A percentile compares a stretch with the other conserved stretches of the same genome.
Evolutionary conservation across 2,329 filamentous ascomycete genomes (phyloP).

Genomic region (Colletotrichum sp.): DNA sequence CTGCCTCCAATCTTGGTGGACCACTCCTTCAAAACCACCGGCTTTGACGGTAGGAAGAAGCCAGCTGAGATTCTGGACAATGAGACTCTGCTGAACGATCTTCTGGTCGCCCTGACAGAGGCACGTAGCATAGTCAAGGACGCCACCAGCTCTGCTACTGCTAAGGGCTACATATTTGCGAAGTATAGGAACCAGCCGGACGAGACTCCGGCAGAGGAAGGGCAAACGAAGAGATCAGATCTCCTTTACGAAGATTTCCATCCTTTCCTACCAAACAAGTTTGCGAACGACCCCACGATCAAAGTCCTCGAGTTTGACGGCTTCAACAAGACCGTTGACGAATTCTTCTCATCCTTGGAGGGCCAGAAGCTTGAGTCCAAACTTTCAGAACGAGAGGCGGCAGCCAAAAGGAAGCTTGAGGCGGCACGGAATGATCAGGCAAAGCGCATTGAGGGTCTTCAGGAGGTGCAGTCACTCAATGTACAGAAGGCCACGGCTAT

Average conservation of each 20-base stretch:
- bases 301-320: constrained; percentile 78
- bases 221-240: constrained; percentile 44
- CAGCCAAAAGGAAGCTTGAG: constrained; percentile 84
- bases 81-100: constrained; percentile 65
- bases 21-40: constrained; percentile 74
- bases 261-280: constrained; percentile 85
- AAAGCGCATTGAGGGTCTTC: constrained; percentile 82
- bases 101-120: constrained; percentile 72
- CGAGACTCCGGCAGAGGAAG: constrained; percentile 31
- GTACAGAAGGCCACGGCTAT: constrained; percentile 89
- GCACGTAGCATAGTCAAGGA: constrained; percentile 73
- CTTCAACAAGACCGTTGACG: constrained; percentile 93
- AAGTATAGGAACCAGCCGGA: constrained; percentile 52
- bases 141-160: constrained; percentile 68
- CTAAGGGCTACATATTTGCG: constrained; percentile 88
- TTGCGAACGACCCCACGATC: constrained; percentile 69
- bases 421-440: constrained; percentile 83
- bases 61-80: constrained; percentile 74
- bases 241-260: constrained; percentile 94
- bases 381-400: constrained; percentile 80
- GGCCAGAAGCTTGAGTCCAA: constrained; percentile 89
- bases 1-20: constrained; percentile 88
- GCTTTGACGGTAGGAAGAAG: constrained; percentile 72
- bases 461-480: constrained; percentile 82
- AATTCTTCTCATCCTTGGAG: constrained; percentile 97